Evolutionary conservation across 306 rosid genomes (phyloP).

Genomic region (Cucurbita ficifolia): DNA sequence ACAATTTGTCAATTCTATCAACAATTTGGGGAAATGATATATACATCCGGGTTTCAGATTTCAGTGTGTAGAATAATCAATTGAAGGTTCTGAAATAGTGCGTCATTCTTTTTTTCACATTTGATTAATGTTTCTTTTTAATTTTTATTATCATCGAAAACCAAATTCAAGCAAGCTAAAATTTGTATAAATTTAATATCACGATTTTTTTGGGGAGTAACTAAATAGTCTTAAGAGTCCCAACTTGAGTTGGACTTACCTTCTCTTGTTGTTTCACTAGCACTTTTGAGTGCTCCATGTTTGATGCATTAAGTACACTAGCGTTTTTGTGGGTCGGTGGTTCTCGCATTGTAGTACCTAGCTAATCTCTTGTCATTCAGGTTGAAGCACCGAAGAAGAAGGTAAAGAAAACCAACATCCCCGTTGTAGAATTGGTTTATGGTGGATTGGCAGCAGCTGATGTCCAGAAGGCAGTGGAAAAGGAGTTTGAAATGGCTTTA

Average conservation of each 20-base stretch:
- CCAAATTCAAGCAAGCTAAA: neutral
- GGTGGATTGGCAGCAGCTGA: slow-evolving; percentile 54
- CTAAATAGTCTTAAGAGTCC: neutral
- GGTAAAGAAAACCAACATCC: slow-evolving; percentile 62
- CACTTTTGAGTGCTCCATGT: neutral
- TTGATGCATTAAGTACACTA: neutral
- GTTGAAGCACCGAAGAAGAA: slow-evolving; percentile 71
- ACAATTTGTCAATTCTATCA: no score
- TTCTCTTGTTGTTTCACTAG: neutral
- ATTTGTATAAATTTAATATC: neutral
- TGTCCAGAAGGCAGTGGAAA: slow-evolving; percentile 73
- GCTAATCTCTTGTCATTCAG: slow-evolving; percentile 11
- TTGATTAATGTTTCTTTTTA: neutral
- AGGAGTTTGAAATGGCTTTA: slow-evolving; percentile 94
- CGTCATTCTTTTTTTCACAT: neutral
- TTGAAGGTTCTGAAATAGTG: neutral
- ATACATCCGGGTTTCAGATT: no score
- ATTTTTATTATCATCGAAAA: neutral
- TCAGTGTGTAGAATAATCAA: neutral
- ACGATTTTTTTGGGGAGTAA: neutral
- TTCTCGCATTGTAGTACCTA: neutral
- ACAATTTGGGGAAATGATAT: no score
- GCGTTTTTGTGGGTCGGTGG: neutral
- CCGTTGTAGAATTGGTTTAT: slow-evolving; percentile 51
- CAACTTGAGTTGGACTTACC: neutral